phyloP scores from a whole-genome alignment of 768 basidiomycete species.

The Serendipita indica region DNA sequence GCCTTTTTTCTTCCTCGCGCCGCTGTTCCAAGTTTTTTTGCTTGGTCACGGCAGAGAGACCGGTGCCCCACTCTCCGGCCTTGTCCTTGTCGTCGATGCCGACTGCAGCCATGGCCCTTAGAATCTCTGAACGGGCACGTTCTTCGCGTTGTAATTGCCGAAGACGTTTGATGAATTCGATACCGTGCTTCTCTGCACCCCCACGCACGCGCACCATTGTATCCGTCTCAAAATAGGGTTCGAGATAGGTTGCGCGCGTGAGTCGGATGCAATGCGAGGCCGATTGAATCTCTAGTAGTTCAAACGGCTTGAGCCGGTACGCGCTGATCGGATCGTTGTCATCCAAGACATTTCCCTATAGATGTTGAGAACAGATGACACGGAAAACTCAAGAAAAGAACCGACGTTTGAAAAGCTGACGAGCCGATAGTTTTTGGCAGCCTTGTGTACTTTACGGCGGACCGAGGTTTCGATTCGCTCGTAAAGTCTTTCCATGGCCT shows the following conservation, averaged over 20 bases:
- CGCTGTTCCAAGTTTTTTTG: slow-evolving; percentile 4
- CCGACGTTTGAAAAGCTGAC: slow-evolving; percentile 7
- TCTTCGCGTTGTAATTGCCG: slow-evolving; percentile 1
- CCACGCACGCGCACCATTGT: slow-evolving; percentile 2
- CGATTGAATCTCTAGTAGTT: slow-evolving; percentile 2
- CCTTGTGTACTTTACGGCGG: background rate
- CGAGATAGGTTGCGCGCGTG: slow-evolving; percentile 3
- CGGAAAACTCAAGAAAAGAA: background rate
- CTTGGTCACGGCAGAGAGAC: slow-evolving; percentile 7
- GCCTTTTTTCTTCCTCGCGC: background rate
- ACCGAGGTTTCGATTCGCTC: slow-evolving; percentile 3
- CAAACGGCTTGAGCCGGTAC: background rate
- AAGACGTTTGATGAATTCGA: slow-evolving; percentile 3
- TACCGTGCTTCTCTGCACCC: slow-evolving; percentile 4
- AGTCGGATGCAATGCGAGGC: background rate
- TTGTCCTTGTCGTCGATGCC: background rate
- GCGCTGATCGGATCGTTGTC: slow-evolving; percentile 2
- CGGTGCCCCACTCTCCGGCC: slow-evolving; percentile 6
- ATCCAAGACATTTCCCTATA: slow-evolving; percentile 1
- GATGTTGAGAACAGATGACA: background rate
- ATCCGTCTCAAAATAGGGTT: slow-evolving; percentile 7
- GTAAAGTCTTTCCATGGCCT: slow-evolving; percentile 3
- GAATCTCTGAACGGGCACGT: background rate
- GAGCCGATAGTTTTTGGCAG: slow-evolving; percentile 1
- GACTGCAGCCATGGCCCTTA: background rate